These are phyloP conservation scores for Plenodomus lindquistii DNA, from an alignment of 2,329 filamentous ascomycete species.

Conservation along the genomic window DNA sequence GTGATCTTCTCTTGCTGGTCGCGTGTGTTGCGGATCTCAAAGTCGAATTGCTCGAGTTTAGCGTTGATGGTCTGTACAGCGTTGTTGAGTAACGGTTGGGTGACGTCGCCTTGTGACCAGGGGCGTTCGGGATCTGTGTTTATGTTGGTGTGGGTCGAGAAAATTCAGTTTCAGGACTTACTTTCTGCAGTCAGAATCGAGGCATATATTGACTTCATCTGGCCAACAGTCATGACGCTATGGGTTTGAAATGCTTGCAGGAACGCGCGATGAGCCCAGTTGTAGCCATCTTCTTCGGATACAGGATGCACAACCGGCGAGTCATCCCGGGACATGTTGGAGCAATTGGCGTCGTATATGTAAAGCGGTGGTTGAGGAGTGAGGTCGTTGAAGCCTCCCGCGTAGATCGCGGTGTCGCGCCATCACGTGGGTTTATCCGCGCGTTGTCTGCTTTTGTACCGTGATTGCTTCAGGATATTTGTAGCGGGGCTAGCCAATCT, in stretches of 20 bases:
- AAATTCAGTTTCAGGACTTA: constrained; percentile 23
- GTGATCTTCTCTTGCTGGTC: constrained; percentile 69
- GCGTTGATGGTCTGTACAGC: constrained; percentile 73
- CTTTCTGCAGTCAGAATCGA: constrained; percentile 67
- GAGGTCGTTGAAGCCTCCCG: not conserved
- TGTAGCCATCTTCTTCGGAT: constrained; percentile 21
- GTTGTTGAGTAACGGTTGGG: constrained; percentile 66
- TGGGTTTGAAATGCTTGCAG: constrained; percentile 84
- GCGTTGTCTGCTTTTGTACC: not conserved
- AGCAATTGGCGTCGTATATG: not conserved
- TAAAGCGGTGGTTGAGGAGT: not conserved
- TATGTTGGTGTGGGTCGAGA: constrained; percentile 5
- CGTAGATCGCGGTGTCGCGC: constrained; percentile 25
- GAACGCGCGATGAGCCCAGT: constrained; percentile 78
- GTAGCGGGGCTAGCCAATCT: too few relatives aligned
- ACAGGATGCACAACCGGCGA: constrained; percentile 17
- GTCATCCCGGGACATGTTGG: constrained; percentile 18
- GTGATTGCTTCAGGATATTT: not conserved
- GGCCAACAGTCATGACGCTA: constrained; percentile 73
- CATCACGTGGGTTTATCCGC: constrained; percentile 15
- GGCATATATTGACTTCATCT: constrained; percentile 75
- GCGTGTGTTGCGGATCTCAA: constrained; percentile 77
- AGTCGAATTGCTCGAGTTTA: constrained; percentile 77
- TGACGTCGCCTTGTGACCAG: constrained; percentile 65
- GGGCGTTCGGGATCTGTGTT: constrained; percentile 46